Evolutionary conservation across 2,329 filamentous ascomycete species (phyloP), one percentile per base, ranked within the genome.

Genomic region (Sordariomycetes sp.): DNA sequence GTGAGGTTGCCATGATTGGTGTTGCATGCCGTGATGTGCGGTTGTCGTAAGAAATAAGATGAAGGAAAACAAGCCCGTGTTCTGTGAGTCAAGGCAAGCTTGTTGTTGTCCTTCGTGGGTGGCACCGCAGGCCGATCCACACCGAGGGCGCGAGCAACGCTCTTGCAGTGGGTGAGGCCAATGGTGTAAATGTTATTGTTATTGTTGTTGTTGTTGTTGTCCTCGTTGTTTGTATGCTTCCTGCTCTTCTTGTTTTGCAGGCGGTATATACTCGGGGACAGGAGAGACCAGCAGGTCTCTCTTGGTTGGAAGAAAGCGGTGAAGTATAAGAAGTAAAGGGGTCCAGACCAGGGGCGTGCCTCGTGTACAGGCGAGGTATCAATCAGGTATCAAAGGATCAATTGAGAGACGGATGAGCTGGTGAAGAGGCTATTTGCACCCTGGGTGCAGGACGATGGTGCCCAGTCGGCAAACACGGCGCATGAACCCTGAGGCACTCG

Each of bases 1-100:
- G 72, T 64, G 74, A 70, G 65, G 73, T 69, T 64, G 76, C 75
- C 79, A 81, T 82, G 68, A 63, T 71, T 69, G 65, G 72, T 69
- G 65, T 73, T 65, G 72, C 77, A 79, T 80, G 67, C 73, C 74
- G 71, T 62, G 65, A 61, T 36, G 56, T n/a, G 39, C 17, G n/a
- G 17, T 45, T 45, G 39, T n/a, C 8, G n/a, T n/a, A n/a, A 6
- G 39, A n/a, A 45, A 45, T 8, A n/a, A 17, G 39, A 45, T n/a
- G 15, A 17, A 45, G 2, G 39, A 45, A 17, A 45, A 17, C 39
- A 45, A 45, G 39, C 13, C 39, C 15, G n/a, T 45, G 39, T 45
- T 15, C 39, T 45, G 39, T 45, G 17, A n/a, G n/a, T n/a, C 15
- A 45, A 45, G 39, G 39, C 17, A 2, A 17, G 15, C 39, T 45